These are phyloP conservation scores for Pichia membranifaciens DNA, from an alignment of 805 yeast species.

Conservation along the genomic window DNA sequence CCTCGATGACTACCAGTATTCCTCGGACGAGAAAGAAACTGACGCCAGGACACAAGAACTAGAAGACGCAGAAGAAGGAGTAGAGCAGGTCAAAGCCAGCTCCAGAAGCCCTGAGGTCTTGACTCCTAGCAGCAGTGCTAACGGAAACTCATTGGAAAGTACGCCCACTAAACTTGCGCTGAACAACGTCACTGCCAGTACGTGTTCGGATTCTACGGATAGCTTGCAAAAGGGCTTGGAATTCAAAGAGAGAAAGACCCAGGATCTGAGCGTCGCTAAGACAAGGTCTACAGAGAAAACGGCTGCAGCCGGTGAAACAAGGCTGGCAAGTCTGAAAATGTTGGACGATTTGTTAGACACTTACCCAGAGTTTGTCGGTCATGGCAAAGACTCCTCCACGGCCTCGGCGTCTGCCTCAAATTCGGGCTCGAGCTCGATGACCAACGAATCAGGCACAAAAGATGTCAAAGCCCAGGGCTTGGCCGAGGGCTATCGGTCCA, in stretches of 20 bases:
- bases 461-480: not conserved
- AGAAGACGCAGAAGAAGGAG: slow-evolving; percentile 1
- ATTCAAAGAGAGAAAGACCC: not conserved
- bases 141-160: slow-evolving; percentile 28
- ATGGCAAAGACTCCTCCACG: not conserved
- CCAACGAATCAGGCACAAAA: not conserved
- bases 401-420: not conserved
- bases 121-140: slow-evolving; percentile 11
- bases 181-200: slow-evolving; percentile 4
- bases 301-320: slow-evolving; percentile 3
- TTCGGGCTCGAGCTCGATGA: not conserved
- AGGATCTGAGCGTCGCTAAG: slow-evolving; percentile 5
- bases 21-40: not conserved
- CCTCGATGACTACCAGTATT: slow-evolving; percentile 27
- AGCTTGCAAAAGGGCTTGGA: not conserved
- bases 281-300: not conserved
- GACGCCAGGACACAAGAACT: no score
- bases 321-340: slow-evolving; percentile 28
- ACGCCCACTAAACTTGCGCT: slow-evolving; percentile 1
- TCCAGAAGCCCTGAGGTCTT: not conserved
- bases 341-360: slow-evolving; percentile 28
- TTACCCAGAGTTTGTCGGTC: slow-evolving; percentile 11
- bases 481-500: slow-evolving; percentile 1
- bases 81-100: not conserved
- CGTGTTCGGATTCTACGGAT: slow-evolving; percentile 4